phyloP scores from a whole-genome alignment of 352 stramenopile genomes.

The Pilasporangium apinafurcum region DNA sequence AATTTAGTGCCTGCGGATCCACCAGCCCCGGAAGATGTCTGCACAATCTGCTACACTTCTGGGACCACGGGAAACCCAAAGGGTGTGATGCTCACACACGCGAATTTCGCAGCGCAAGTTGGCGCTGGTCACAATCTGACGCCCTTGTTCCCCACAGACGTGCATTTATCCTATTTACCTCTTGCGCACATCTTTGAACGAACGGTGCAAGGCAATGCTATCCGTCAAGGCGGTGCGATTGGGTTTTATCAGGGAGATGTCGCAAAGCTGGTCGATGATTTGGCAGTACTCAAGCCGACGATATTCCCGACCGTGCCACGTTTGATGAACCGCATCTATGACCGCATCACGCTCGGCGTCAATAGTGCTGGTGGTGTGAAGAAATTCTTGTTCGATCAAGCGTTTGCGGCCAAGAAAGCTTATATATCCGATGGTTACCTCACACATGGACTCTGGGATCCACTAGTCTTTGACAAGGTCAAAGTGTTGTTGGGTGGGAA shows the following conservation, averaged over 20 bases:
- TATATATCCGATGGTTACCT: slow-evolving; percentile 36
- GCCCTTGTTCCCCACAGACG: slow-evolving; percentile 9
- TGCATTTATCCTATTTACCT: slow-evolving; percentile 92
- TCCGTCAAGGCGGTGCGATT: slow-evolving; percentile 74
- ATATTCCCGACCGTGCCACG: slow-evolving; percentile 89
- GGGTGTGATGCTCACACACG: slow-evolving; percentile 54
- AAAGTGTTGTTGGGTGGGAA: slow-evolving; percentile 85
- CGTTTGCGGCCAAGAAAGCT: slow-evolving; percentile 71
- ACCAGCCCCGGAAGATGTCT: slow-evolving; percentile 68
- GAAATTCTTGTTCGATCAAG: slow-evolving; percentile 86
- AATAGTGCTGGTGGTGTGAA: slow-evolving; percentile 78
- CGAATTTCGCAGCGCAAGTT: slow-evolving; percentile 27
- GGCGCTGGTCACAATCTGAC: slow-evolving; percentile 1
- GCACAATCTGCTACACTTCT: slow-evolving; percentile 87
- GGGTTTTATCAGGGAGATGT: slow-evolving; percentile 91
- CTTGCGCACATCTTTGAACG: slow-evolving; percentile 93
- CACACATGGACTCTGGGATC: slow-evolving; percentile 84
- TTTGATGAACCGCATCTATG: slow-evolving; percentile 93
- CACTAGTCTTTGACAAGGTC: slow-evolving; percentile 93
- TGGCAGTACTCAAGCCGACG: slow-evolving; percentile 85
- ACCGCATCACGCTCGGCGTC: slow-evolving; percentile 84
- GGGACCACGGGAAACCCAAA: slow-evolving; percentile 70
- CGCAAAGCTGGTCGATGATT: slow-evolving; percentile 85
- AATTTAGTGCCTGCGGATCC: slow-evolving; percentile 40
- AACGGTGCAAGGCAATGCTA: slow-evolving; percentile 38